Evolutionary conservation across 2,329 filamentous ascomycete species (phyloP).

Genomic region (Setomelanomma holmii): DNA sequence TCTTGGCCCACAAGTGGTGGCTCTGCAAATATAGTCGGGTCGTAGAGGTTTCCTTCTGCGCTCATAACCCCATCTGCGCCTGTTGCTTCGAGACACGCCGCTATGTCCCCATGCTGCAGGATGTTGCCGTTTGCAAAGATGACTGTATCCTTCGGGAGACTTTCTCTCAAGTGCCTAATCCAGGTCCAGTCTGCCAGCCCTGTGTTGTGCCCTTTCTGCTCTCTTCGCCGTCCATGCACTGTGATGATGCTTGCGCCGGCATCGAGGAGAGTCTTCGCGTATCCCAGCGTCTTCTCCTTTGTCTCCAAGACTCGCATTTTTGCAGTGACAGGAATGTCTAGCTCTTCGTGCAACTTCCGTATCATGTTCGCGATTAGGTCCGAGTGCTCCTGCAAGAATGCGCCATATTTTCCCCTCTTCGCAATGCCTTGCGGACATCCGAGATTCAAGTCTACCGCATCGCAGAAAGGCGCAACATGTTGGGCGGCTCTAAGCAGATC

Average conservation of each 20-base stretch:
- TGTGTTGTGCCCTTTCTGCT: slow-evolving; percentile 96
- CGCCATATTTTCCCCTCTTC: slow-evolving; percentile 86
- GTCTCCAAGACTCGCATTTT: slow-evolving; percentile 93
- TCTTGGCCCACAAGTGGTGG: slow-evolving; percentile 70
- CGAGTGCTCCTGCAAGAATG: slow-evolving; percentile 94
- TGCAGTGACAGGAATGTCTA: slow-evolving; percentile 86
- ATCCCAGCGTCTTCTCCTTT: slow-evolving; percentile 83
- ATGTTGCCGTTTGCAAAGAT: slow-evolving; percentile 98
- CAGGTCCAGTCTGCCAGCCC: slow-evolving; percentile 92
- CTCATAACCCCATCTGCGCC: slow-evolving; percentile 95
- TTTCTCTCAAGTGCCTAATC: slow-evolving; percentile 81
- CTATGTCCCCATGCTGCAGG: slow-evolving; percentile 78
- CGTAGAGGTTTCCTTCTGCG: slow-evolving; percentile 92
- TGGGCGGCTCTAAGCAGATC: slow-evolving; percentile 79
- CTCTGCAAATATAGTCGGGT: slow-evolving; percentile 83
- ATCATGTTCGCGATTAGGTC: slow-evolving; percentile 83
- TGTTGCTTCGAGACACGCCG: slow-evolving; percentile 78
- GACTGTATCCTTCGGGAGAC: slow-evolving; percentile 84
- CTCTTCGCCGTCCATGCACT: slow-evolving; percentile 84
- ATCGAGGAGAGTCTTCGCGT: slow-evolving; percentile 83
- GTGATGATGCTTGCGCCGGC: slow-evolving; percentile 94
- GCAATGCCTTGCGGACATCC: slow-evolving; percentile 98
- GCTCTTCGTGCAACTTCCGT: slow-evolving; percentile 77
- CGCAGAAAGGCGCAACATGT: slow-evolving; percentile 83
- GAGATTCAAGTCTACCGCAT: slow-evolving; percentile 93